These are phyloP conservation scores for Trichopus zeylanicus DNA, from an alignment of 116 monocot genomes.

Conservation along the genomic window DNA sequence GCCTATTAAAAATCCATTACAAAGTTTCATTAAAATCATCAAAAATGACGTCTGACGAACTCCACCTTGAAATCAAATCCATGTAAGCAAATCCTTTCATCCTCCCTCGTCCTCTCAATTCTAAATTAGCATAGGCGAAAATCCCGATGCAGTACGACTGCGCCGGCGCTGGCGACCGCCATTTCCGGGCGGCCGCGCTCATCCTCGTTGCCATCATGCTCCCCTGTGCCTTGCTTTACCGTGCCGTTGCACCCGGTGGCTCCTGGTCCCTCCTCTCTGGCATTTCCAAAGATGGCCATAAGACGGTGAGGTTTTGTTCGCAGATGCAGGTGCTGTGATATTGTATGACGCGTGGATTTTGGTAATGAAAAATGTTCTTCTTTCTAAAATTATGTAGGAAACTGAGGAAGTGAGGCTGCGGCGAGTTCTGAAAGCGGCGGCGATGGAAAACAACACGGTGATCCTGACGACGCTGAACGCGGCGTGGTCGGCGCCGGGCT, in stretches of 20 bases:
- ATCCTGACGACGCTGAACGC: conserved; percentile 53
- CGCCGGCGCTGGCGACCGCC: neutral
- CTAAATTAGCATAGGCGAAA: neutral
- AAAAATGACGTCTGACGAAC: too few species aligned
- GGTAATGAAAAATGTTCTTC: too few species aligned
- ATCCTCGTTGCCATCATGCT: neutral
- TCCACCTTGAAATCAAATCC: too few species aligned
- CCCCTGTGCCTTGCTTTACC: neutral
- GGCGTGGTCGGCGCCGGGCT: conserved; percentile 38
- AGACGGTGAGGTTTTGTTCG: too few species aligned
- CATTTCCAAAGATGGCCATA: too few species aligned
- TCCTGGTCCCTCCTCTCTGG: neutral
- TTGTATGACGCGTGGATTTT: too few species aligned
- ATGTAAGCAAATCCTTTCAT: neutral
- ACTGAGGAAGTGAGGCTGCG: conserved; percentile 34
- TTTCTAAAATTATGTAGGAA: too few species aligned
- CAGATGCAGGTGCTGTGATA: too few species aligned
- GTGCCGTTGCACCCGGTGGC: neutral
- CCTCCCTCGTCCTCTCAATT: neutral
- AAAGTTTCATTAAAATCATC: too few species aligned
- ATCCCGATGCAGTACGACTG: neutral
- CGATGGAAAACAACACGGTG: conserved; percentile 57
- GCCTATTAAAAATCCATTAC: too few species aligned
- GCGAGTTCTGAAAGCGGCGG: conserved; percentile 43
- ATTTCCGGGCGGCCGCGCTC: neutral